Conservation (phyloP, 768 basidiomycete species). For the Tricholoma furcatifolium region DNA sequence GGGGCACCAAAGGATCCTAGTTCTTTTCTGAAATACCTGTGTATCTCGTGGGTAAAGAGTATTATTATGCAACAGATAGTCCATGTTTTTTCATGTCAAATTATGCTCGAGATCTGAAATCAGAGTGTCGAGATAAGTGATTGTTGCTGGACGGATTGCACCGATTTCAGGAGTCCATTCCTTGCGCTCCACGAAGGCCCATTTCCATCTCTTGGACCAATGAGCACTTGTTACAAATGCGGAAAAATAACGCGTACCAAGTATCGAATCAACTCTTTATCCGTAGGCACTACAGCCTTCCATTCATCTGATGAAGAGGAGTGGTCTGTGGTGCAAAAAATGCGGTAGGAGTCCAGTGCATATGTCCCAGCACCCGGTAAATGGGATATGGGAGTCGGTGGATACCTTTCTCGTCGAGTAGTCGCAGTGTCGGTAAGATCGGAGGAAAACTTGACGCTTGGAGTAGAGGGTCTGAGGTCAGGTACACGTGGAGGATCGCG, state of each 20-base stretch:
- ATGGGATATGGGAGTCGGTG: slow-evolving; percentile 50
- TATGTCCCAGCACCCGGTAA: slow-evolving; percentile 68
- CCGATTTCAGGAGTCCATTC: slow-evolving; percentile 51
- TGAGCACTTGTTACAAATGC: background rate
- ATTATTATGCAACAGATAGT: background rate
- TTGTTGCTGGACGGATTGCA: slow-evolving; percentile 33
- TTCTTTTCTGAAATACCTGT: too few relatives aligned
- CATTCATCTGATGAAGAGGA: slow-evolving; percentile 46
- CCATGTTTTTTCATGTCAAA: background rate
- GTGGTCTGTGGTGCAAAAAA: slow-evolving; percentile 50
- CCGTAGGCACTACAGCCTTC: slow-evolving; percentile 59
- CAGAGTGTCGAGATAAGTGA: slow-evolving; percentile 37
- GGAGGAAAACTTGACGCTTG: slow-evolving; percentile 10
- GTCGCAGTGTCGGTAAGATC: background rate
- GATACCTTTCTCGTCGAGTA: slow-evolving; percentile 33
- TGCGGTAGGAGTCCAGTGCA: slow-evolving; percentile 74
- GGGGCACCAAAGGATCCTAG: background rate
- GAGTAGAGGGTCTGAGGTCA: slow-evolving; percentile 32
- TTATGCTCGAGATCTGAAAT: slow-evolving; percentile 32
- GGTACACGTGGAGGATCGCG: slow-evolving; percentile 36
- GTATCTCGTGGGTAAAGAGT: too few relatives aligned
- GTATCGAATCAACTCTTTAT: slow-evolving; percentile 70
- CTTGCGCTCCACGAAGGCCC: slow-evolving; percentile 56
- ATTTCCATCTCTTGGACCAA: slow-evolving; percentile 61
- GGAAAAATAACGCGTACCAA: slow-evolving; percentile 42